phyloP scores from a whole-genome alignment of 805 yeast species.

The Starmera dryadoides region DNA sequence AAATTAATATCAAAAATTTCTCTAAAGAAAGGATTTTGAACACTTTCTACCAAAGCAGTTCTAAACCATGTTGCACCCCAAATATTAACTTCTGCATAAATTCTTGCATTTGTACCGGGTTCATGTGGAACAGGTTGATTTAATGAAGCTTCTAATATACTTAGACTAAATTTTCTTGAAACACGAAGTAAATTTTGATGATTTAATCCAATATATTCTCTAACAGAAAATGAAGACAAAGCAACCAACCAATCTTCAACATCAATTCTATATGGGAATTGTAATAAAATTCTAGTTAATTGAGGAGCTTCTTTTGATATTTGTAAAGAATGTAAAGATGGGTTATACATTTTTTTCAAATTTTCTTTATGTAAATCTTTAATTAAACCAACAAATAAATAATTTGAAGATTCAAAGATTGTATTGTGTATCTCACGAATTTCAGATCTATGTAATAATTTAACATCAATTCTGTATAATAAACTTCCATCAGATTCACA shows the following conservation, averaged over 20 bases:
- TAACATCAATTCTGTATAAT: conserved; percentile 51
- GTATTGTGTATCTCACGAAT: conserved; percentile 59
- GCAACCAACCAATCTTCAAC: conserved; percentile 76
- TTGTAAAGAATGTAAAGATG: conserved; percentile 5
- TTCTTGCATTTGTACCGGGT: conserved; percentile 9
- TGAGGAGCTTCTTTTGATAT: conserved; percentile 23
- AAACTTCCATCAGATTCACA: conserved; percentile 58
- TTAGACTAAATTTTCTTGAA: conserved; percentile 45
- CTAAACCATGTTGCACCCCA: conserved; percentile 76
- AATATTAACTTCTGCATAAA: conserved; percentile 65
- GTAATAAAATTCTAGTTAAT: conserved; percentile 38
- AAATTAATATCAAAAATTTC: conserved; percentile 63
- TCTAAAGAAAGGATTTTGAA: conserved; percentile 70
- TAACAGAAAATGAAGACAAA: conserved; percentile 51
- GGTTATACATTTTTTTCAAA: conserved; percentile 1
- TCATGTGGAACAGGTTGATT: conserved; percentile 12
- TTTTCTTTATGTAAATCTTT: conserved; percentile 39
- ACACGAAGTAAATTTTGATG: conserved; percentile 35
- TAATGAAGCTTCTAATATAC: conserved; percentile 60
- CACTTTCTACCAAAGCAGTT: conserved; percentile 53
- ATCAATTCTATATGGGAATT: conserved; percentile 61
- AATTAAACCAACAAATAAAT: conserved; percentile 50
- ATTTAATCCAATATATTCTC: conserved; percentile 37
- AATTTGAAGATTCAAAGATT: conserved; percentile 50
- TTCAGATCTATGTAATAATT: conserved; percentile 47